Conservation (phyloP, 106 monocot genomes). For the Phalaenopsis aphrodite region DNA sequence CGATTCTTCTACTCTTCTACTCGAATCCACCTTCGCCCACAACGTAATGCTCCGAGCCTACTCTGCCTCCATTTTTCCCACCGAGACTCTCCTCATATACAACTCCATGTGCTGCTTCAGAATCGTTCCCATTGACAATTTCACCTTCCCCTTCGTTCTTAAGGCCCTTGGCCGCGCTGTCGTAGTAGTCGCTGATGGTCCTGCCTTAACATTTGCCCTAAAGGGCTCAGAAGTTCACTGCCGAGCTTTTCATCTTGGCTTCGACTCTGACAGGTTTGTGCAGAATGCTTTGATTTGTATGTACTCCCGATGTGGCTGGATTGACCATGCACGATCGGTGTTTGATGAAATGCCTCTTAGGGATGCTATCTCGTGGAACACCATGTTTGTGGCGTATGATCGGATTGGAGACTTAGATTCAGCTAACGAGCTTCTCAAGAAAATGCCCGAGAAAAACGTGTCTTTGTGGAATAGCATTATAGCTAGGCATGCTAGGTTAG, state of each 20-base stretch:
- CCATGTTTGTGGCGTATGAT: conserved; percentile 36
- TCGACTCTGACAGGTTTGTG: conserved; percentile 23
- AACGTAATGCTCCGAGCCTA: conserved; percentile 43
- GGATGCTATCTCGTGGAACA: conserved; percentile 57
- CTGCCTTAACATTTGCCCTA: not conserved
- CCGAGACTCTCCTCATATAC: conserved; percentile 35
- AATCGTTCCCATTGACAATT: conserved; percentile 8
- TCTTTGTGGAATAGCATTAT: conserved; percentile 45
- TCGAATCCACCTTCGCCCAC: conserved; percentile 15
- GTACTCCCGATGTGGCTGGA: conserved; percentile 31
- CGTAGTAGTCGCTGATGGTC: not conserved
- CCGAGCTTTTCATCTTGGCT: conserved; percentile 23
- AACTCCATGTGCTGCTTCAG: conserved; percentile 30
- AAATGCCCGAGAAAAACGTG: conserved; percentile 52
- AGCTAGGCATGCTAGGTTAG: conserved; percentile 23
- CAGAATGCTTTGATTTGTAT: conserved; percentile 43
- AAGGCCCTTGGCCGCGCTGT: conserved; percentile 30
- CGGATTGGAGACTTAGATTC: conserved; percentile 16
- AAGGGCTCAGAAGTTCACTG: conserved; percentile 52
- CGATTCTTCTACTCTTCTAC: not conserved
- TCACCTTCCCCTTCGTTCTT: conserved; percentile 50
- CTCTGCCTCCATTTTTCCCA: conserved; percentile 32
- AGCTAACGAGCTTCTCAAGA: conserved; percentile 17
- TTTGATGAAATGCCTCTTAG: conserved; percentile 48
- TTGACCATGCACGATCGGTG: conserved; percentile 27